Percentiles rank a stretch among this genome's conserved stretches.
phyloP scores from a whole-genome alignment of 768 basidiomycete genomes.

The Trametes gibbosa region DNA sequence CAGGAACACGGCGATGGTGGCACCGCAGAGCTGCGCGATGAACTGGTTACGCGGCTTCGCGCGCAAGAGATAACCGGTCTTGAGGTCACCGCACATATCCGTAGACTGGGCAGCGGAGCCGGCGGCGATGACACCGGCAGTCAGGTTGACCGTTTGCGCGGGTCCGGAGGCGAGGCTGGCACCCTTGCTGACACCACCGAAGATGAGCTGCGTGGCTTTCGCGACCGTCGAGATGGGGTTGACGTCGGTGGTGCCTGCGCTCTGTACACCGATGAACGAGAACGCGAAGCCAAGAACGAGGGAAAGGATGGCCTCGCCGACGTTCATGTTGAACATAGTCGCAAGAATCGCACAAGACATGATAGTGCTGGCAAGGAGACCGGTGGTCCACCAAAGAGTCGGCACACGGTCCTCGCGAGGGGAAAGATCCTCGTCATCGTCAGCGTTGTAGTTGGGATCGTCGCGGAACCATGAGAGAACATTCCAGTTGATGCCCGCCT shows the following conservation, averaged over 20 bases:
- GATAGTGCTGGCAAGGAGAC: constrained; percentile 46
- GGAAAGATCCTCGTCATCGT: constrained; percentile 50
- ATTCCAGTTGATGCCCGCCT: constrained; percentile 7
- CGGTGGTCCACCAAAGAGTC: constrained; percentile 50
- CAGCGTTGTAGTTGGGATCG: constrained; percentile 27
- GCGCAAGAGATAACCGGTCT: constrained; percentile 67
- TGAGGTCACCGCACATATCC: constrained; percentile 68
- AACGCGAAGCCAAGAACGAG: constrained; percentile 62
- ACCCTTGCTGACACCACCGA: constrained; percentile 59
- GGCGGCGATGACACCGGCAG: constrained; percentile 52
- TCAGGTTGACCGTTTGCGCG: constrained; percentile 48
- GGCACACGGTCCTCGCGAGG: constrained; percentile 56
- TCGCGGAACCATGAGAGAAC: constrained; percentile 20
- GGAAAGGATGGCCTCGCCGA: constrained; percentile 55
- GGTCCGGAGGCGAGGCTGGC: constrained; percentile 32
- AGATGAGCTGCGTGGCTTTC: constrained; percentile 63
- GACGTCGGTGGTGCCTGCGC: constrained; percentile 56
- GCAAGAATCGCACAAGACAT: constrained; percentile 52
- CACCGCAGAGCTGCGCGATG: constrained; percentile 55
- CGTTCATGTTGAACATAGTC: constrained; percentile 53
- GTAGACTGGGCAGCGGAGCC: constrained; percentile 55
- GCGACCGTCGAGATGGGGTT: constrained; percentile 61
- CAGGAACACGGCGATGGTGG: constrained; percentile 60
- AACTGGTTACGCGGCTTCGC: constrained; percentile 65
- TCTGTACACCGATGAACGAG: constrained; percentile 66